Percentiles rank a stretch among this genome's conserved stretches.
Evolutionary conservation across 257 asterid genomes (phyloP).

Genomic region (Lycium barbarum): DNA sequence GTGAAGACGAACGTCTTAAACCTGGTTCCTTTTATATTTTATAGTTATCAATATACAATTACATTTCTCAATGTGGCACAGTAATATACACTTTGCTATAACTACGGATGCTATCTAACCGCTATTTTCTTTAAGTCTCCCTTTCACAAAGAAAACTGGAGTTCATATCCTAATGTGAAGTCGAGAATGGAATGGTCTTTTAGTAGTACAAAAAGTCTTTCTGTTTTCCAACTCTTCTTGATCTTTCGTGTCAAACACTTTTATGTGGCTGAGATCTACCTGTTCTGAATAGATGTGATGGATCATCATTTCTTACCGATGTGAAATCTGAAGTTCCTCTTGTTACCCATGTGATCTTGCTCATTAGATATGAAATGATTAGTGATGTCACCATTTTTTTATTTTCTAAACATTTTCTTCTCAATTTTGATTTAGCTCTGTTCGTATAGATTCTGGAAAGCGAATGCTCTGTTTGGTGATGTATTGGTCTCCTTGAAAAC

Average conservation of each 20-base stretch:
- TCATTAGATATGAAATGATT: constrained; percentile 18
- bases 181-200: constrained; percentile 14
- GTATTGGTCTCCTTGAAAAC: neutral
- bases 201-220: neutral
- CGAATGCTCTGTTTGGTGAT: constrained; percentile 13
- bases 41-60: neutral
- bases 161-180: constrained; percentile 17
- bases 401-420: neutral
- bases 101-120: neutral
- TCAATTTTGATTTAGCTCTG: neutral
- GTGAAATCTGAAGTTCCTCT: constrained; percentile 19
- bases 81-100: neutral
- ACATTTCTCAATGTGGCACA: constrained; percentile 8
- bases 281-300: constrained; percentile 9
- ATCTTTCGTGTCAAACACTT: constrained; percentile 11
- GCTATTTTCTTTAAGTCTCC: neutral
- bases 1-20: neutral
- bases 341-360: neutral
- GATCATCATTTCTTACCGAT: neutral
- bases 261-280: constrained; percentile 22
- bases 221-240: constrained; percentile 1
- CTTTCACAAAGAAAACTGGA: constrained; percentile 11
- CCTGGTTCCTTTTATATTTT: neutral
- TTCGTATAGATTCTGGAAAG: neutral
- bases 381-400: neutral